phyloP scores from a whole-genome alignment of 140 eudicot genomes.

The Anethum foeniculum region DNA sequence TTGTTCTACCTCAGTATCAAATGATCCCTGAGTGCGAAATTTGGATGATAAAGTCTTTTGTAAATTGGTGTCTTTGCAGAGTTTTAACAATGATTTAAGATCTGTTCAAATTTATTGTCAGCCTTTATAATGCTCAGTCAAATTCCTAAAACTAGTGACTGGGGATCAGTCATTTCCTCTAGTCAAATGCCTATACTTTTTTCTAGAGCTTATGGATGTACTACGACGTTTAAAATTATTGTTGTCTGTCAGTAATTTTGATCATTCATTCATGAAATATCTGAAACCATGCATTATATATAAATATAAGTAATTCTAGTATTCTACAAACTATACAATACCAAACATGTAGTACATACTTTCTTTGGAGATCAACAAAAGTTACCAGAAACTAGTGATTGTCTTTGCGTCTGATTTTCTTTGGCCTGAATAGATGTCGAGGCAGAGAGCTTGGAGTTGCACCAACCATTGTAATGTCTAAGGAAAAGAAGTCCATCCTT shows the following conservation, averaged over 20 bases:
- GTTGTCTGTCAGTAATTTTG: neutral
- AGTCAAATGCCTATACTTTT: neutral
- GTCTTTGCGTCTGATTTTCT: neutral
- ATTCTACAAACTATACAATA: neutral
- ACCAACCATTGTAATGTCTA: too few species aligned
- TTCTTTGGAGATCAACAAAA: neutral
- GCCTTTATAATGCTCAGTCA: neutral
- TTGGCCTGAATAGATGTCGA: neutral
- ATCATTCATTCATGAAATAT: constrained; percentile 25
- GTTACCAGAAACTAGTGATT: neutral
- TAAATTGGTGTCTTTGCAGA: neutral
- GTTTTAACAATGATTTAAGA: neutral
- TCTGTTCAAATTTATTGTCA: neutral
- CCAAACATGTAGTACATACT: neutral
- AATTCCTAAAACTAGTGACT: constrained; percentile 54
- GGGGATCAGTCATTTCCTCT: constrained; percentile 41
- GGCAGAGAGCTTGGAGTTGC: neutral
- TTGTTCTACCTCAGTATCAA: neutral
- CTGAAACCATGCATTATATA: constrained; percentile 4
- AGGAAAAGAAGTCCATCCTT: too few species aligned
- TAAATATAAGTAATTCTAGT: neutral
- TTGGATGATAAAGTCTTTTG: neutral
- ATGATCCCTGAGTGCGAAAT: neutral
- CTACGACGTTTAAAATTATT: neutral
- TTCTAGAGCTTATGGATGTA: neutral